Conservation (phyloP, 306 rosid species). For the Gleditsia sinensis region DNA sequence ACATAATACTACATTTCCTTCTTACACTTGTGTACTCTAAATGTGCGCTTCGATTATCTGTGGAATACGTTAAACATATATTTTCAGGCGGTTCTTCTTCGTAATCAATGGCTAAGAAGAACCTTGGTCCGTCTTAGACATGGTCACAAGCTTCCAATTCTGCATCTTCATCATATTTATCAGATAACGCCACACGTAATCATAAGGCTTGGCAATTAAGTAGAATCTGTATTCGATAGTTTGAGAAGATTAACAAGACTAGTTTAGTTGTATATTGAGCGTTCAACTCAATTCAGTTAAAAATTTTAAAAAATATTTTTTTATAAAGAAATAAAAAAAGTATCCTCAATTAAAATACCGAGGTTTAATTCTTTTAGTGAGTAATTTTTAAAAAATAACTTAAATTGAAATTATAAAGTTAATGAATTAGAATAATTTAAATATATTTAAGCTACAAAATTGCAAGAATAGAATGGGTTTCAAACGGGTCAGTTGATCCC, state of each 20-base stretch:
- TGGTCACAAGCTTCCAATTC: background rate
- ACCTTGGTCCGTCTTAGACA: too few relatives aligned
- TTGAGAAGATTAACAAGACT: too few relatives aligned
- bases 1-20: background rate
- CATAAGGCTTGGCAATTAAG: too few relatives aligned
- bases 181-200: too few relatives aligned
- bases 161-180: background rate
- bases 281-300: background rate
- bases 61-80: too few relatives aligned
- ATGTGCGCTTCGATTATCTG: too few relatives aligned
- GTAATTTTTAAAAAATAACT: background rate
- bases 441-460: too few relatives aligned
- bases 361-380: background rate
- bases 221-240: too few relatives aligned
- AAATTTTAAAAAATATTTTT: background rate
- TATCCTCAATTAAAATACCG: background rate
- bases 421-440: background rate
- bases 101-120: background rate
- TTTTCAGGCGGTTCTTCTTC: background rate
- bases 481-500: background rate
- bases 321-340: too few relatives aligned
- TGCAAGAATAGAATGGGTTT: too few relatives aligned
- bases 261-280: too few relatives aligned
- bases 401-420: background rate
- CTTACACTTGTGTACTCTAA: background rate